phyloP scores from a whole-genome alignment of 441 rosid genomes.

The Flueggea neowawraea region DNA sequence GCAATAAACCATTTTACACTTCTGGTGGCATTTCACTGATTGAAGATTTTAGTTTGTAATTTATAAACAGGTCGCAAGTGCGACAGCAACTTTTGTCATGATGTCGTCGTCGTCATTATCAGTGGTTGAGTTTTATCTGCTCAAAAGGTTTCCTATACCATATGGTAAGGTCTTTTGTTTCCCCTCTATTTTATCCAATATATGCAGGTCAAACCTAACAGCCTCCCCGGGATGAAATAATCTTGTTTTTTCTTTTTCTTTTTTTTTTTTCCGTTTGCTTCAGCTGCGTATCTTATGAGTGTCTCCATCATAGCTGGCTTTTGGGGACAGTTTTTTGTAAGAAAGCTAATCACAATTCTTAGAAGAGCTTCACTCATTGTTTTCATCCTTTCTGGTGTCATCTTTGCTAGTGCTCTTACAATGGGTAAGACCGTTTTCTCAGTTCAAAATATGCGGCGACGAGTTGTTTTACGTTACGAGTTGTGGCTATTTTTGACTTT shows the following conservation, averaged over 20 bases:
- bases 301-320: constrained; percentile 79
- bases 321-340: constrained; percentile 86
- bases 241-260: background rate
- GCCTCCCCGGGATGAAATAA: too few relatives aligned
- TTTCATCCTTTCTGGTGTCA: constrained; percentile 80
- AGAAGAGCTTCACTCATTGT: constrained; percentile 71
- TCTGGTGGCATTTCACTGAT: background rate
- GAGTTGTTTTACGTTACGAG: too few relatives aligned
- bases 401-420: constrained; percentile 79
- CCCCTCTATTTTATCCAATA: constrained; percentile 10
- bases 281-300: constrained; percentile 69
- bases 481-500: too few relatives aligned
- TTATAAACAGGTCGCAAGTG: constrained; percentile 80
- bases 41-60: background rate
- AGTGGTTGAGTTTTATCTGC: constrained; percentile 88
- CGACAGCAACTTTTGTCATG: constrained; percentile 96
- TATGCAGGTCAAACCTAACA: too few relatives aligned
- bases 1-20: too few relatives aligned
- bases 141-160: constrained; percentile 90
- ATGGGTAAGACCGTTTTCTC: constrained; percentile 46
- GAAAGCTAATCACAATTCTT: constrained; percentile 52
- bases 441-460: too few relatives aligned
- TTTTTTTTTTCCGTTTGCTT: constrained; percentile 7
- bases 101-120: constrained; percentile 94
- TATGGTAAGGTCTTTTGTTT: constrained; percentile 45